Evolutionary conservation across 331 rosid species (phyloP).

Genomic region (Malus hybrid): DNA sequence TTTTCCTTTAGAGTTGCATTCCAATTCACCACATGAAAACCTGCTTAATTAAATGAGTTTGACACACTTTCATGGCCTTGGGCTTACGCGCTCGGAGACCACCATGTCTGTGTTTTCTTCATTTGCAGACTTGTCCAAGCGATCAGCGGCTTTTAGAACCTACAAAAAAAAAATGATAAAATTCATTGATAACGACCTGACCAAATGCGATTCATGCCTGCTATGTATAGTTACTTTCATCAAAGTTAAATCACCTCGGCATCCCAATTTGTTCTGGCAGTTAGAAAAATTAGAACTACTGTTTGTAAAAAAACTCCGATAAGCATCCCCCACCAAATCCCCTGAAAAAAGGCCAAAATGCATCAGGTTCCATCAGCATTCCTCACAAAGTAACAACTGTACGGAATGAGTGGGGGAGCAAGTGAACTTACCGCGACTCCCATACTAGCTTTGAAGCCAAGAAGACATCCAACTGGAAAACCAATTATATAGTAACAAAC

Average conservation of each 20-base stretch:
- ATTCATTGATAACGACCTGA: neutral
- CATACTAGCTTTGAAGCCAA: conserved; percentile 57
- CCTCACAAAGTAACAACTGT: neutral
- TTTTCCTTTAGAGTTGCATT: neutral
- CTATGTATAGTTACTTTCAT: neutral
- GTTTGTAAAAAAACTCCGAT: conserved; percentile 73
- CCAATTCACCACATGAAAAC: neutral
- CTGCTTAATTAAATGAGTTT: neutral
- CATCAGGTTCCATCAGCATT: neutral
- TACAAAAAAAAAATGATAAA: conserved; percentile 15
- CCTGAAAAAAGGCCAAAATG: conserved; percentile 26
- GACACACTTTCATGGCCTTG: neutral
- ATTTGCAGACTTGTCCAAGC: conserved; percentile 44
- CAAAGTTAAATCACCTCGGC: conserved; percentile 39
- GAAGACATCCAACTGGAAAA: conserved; percentile 67
- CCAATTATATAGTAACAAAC: conserved; percentile 54
- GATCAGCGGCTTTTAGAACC: conserved; percentile 55
- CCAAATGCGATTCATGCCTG: neutral
- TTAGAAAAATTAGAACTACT: conserved; percentile 39
- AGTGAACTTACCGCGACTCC: conserved; percentile 61
- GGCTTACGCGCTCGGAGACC: neutral
- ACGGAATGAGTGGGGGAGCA: conserved; percentile 2
- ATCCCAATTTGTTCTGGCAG: conserved; percentile 67
- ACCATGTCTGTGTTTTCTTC: conserved; percentile 18
- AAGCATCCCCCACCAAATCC: conserved; percentile 92